phyloP scores from a whole-genome alignment of 495 filamentous ascomycete genomes.

The Penicillium canariense region DNA sequence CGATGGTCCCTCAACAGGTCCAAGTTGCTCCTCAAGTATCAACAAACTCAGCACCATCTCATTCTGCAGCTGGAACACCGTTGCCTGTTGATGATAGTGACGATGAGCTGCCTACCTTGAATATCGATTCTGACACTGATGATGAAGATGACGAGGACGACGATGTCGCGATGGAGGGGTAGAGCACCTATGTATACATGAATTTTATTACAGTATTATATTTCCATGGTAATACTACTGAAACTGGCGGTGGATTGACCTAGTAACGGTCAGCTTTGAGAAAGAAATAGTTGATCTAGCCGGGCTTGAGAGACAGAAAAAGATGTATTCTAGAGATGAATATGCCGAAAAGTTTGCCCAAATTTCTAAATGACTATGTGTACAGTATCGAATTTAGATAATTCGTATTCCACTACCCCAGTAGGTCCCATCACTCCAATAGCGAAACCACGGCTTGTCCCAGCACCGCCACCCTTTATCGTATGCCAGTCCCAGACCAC shows the following conservation, averaged over 20 bases:
- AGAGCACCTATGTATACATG: not conserved
- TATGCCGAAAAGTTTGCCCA: not conserved
- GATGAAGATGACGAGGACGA: conserved; percentile 39
- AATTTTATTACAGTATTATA: not conserved
- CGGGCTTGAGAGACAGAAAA: too few species aligned
- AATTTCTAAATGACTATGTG: conserved; percentile 3
- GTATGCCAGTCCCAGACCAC: conserved; percentile 50
- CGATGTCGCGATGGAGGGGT: conserved; percentile 36
- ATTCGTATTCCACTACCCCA: conserved; percentile 61
- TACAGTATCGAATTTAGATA: conserved; percentile 6
- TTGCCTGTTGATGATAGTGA: conserved; percentile 43
- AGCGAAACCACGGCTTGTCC: conserved; percentile 48
- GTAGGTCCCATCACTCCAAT: conserved; percentile 53
- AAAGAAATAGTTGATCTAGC: too few species aligned
- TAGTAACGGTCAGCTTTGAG: too few species aligned
- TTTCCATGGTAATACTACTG: too few species aligned
- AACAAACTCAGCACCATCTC: conserved; percentile 3
- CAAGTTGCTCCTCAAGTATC: conserved; percentile 11
- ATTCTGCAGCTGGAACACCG: conserved; percentile 7
- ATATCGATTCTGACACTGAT: conserved; percentile 49
- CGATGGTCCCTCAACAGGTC: conserved; percentile 11
- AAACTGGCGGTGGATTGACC: too few species aligned
- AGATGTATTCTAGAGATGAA: not conserved
- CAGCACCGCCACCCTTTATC: conserved; percentile 59
- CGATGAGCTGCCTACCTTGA: conserved; percentile 48